Evolutionary conservation across 108 stramenopile genomes (phyloP), one percentile per base, ranked within the genome.

Genomic region (Skeletonema marinoi): DNA sequence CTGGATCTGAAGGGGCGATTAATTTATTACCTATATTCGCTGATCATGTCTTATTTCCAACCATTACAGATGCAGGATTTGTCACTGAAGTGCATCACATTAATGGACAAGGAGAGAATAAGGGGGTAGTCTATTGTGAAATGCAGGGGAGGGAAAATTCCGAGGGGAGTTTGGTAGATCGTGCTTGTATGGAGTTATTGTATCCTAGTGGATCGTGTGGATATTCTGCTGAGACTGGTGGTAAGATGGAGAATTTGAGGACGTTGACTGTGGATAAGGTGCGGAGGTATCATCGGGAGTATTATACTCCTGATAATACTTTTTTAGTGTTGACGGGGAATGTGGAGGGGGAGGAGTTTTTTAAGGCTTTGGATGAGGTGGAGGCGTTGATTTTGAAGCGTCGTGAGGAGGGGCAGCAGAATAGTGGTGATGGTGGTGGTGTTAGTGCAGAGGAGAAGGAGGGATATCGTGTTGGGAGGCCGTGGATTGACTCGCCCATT

Each of bases 91-190:
- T 85, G 1, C 84, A 85, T 73, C 69, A 80, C 51, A 75, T 85
- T 4, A 81, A 76, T 54, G 78, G 79, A 29, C 68, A 38, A 19
- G 84, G 84, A 3, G 79, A 81, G 46, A 60, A 85, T 63, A 85
- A 85, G 76, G 84, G 84, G 16, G 84, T 85, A 62, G 84, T 85
- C 54, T 85, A 85, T 68, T 85, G 84, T 54, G 77, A 82, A 50
- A 78, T 81, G 80, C 80, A 81, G 75, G 84, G 84, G 6, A 32
- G 84, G 46, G 84, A 85, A 77, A 85, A 81, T 54, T 61, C 39
- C 42, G 84, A 75, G 67, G 80, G 75, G 35, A 71, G 65, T 31
- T 70, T 85, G 3, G 78, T 80, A 2, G 84, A 85, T 33, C 80
- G 80, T 31, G 84, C 79, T 38, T 31, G 70, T 39, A 66, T 85